A percentile compares a stretch with the other conserved stretches of the same genome.
Evolutionary conservation across 768 basidiomycete genomes (phyloP).

Genomic region (Cystobasidium ongulense): DNA sequence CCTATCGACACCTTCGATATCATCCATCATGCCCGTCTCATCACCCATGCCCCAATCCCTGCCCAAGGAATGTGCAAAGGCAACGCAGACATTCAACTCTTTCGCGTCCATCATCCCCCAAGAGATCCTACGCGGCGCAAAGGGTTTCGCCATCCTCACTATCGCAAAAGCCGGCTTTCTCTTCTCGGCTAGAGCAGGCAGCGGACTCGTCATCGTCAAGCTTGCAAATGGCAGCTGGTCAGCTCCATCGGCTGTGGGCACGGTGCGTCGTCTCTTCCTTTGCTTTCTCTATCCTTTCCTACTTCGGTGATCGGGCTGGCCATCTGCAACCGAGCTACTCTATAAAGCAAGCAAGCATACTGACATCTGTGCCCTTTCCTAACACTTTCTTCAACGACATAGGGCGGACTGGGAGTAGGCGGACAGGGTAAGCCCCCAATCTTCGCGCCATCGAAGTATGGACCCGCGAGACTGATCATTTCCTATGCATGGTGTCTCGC

Average conservation of each 20-base stretch:
- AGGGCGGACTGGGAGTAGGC: conserved; percentile 76
- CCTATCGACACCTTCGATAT: background rate
- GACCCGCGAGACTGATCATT: background rate
- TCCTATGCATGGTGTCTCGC: no score
- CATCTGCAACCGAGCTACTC: no score
- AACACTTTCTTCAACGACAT: conserved; percentile 46
- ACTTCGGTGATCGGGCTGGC: background rate
- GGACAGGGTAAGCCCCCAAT: conserved; percentile 46
- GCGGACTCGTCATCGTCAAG: conserved; percentile 38
- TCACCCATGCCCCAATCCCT: conserved; percentile 28
- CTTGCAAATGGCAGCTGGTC: conserved; percentile 56
- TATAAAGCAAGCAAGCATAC: background rate
- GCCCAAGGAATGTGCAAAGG: conserved; percentile 32
- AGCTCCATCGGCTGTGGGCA: conserved; percentile 74
- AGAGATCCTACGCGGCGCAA: conserved; percentile 38
- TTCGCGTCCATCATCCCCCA: conserved; percentile 38
- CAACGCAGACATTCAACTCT: conserved; percentile 29
- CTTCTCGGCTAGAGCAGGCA: conserved; percentile 40
- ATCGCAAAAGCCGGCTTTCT: conserved; percentile 42
- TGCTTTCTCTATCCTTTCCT: background rate
- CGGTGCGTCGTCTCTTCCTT: background rate
- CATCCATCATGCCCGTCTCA: conserved; percentile 12
- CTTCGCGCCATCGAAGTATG: background rate
- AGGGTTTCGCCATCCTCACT: conserved; percentile 38
- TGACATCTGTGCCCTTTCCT: conserved; percentile 47